phyloP scores from a whole-genome alignment of 2,329 filamentous ascomycete species.

The Arachnomyces sp. region DNA sequence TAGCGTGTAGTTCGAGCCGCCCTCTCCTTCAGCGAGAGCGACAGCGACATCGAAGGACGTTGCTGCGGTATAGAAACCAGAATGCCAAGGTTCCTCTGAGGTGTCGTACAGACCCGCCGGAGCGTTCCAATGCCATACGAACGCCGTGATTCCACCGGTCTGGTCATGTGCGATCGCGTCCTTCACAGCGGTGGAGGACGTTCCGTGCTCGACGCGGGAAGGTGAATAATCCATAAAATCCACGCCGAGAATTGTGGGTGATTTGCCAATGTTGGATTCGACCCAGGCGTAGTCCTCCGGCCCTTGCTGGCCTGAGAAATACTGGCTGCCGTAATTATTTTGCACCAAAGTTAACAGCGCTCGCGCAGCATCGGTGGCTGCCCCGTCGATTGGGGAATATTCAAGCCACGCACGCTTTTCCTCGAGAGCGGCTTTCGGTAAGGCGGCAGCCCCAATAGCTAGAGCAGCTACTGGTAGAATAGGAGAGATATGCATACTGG shows the following conservation, averaged over 20 bases:
- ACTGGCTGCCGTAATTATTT: slow-evolving; percentile 40
- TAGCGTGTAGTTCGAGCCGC: slow-evolving; percentile 50
- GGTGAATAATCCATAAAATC: slow-evolving; percentile 45
- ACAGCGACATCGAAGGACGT: slow-evolving; percentile 39
- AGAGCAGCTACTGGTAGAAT: no score
- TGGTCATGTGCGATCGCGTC: slow-evolving; percentile 39
- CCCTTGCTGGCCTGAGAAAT: slow-evolving; percentile 45
- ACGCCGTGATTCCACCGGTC: slow-evolving; percentile 42
- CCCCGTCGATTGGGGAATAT: no score
- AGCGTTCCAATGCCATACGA: slow-evolving; percentile 46
- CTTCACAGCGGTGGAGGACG: slow-evolving; percentile 37
- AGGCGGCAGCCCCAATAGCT: no score
- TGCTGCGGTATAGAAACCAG: slow-evolving; percentile 45
- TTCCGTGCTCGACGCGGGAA: slow-evolving; percentile 37
- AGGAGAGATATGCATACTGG: no score
- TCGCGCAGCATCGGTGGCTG: no score
- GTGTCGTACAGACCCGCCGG: slow-evolving; percentile 42
- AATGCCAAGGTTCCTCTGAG: slow-evolving; percentile 39
- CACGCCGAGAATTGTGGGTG: slow-evolving; percentile 39
- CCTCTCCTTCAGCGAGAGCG: slow-evolving; percentile 47
- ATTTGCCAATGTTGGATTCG: slow-evolving; percentile 39
- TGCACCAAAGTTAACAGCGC: slow-evolving; percentile 37
- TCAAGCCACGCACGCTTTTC: no score
- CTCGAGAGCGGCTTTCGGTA: no score
- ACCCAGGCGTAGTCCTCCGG: slow-evolving; percentile 38